Percentiles rank a stretch among this genome's conserved stretches.
These are phyloP conservation scores for Trichosporon coremiiforme DNA, from an alignment of 1,284 basidiomycete species.

Conservation along the genomic window DNA sequence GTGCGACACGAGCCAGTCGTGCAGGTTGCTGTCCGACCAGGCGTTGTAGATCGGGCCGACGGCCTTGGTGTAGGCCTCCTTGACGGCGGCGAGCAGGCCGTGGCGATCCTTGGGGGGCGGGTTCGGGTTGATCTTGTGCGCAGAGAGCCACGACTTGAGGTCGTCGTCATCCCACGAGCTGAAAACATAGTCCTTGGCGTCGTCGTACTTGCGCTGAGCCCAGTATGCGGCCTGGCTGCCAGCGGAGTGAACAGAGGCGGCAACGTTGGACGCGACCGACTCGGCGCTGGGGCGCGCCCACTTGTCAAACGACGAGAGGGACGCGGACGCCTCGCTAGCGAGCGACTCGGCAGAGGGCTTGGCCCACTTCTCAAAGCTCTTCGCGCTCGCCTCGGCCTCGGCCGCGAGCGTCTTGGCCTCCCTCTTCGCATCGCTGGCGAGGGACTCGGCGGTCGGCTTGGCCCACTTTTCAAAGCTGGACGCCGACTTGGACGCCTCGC, in stretches of 20 bases:
- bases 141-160: slow-evolving; percentile 66
- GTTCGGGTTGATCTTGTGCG: slow-evolving; percentile 71
- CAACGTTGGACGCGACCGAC: slow-evolving; percentile 61
- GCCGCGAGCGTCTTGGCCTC: not conserved
- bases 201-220: slow-evolving; percentile 62
- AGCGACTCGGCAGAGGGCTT: slow-evolving; percentile 14
- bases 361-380: slow-evolving; percentile 20
- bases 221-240: slow-evolving; percentile 60
- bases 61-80: slow-evolving; percentile 65
- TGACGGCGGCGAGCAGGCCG: slow-evolving; percentile 71
- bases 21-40: slow-evolving; percentile 83
- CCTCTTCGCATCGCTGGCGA: slow-evolving; percentile 13
- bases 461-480: slow-evolving; percentile 16
- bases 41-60: slow-evolving; percentile 71
- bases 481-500: slow-evolving; percentile 20
- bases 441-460: slow-evolving; percentile 16
- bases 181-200: slow-evolving; percentile 81
- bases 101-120: slow-evolving; percentile 66
- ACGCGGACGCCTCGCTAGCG: slow-evolving; percentile 7
- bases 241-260: slow-evolving; percentile 43
- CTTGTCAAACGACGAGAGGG: slow-evolving; percentile 8
- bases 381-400: not conserved
- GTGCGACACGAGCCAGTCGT: slow-evolving; percentile 80
- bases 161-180: slow-evolving; percentile 81
- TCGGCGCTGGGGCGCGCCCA: slow-evolving; percentile 23